A percentile compares a stretch with the other conserved stretches of the same genome.
Evolutionary conservation across 768 basidiomycete species (phyloP).

Genomic region (Chalciporus chontae): DNA sequence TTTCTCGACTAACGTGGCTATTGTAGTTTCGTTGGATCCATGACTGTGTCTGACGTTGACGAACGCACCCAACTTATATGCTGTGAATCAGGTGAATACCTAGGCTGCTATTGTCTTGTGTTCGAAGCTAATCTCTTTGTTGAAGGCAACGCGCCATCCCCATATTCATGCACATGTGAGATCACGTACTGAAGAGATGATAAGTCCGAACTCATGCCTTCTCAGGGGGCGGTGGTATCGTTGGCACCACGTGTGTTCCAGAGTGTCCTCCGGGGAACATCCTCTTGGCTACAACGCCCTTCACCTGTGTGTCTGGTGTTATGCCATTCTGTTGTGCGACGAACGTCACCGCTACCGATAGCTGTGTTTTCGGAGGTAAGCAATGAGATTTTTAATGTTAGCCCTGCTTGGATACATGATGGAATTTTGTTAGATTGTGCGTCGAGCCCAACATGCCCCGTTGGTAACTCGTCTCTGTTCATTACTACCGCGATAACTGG

Average conservation of each 20-base stretch:
- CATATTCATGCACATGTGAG: background rate
- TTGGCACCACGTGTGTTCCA: background rate
- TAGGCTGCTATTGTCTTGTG: background rate
- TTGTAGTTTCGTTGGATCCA: background rate
- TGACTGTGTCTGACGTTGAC: background rate
- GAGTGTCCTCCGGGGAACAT: background rate
- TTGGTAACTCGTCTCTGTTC: background rate
- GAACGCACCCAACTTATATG: background rate
- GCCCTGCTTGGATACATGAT: too few relatives aligned
- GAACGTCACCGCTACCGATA: background rate
- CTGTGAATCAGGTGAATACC: background rate
- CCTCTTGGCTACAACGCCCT: background rate
- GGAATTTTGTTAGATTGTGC: background rate
- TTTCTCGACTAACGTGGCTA: too few relatives aligned
- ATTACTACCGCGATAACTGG: background rate
- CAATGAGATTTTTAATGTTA: too few relatives aligned
- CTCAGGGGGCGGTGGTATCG: background rate
- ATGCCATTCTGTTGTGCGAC: background rate
- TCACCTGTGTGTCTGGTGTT: background rate
- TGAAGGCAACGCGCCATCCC: background rate
- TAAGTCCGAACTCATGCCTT: background rate
- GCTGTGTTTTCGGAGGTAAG: background rate
- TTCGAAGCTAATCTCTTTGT: background rate
- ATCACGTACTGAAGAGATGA: background rate
- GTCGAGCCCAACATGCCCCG: background rate